A percentile compares a stretch with the other conserved stretches of the same genome.
phyloP scores from a whole-genome alignment of 2,329 filamentous ascomycete species.

The Cercospora sp. region DNA sequence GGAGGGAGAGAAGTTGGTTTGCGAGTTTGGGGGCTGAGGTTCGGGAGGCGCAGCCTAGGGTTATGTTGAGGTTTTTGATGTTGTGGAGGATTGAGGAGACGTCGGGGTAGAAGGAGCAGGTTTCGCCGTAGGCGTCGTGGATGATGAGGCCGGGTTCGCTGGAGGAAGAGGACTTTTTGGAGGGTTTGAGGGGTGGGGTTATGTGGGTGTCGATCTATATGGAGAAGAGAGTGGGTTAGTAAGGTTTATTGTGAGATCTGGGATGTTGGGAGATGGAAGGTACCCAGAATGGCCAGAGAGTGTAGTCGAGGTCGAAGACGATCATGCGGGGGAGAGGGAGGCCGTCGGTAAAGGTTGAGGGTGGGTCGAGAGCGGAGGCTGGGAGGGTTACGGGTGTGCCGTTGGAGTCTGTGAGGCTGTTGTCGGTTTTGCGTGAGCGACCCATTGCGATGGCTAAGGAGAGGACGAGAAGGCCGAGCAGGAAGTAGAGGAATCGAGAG shows the following conservation, averaged over 20 bases:
- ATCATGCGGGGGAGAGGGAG: constrained; percentile 77
- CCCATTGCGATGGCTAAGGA: constrained; percentile 24
- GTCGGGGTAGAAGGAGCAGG: constrained; percentile 50
- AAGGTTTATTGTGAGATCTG: too few species aligned
- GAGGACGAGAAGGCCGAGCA: constrained; percentile 17
- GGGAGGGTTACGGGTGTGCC: constrained; percentile 41
- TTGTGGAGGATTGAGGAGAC: constrained; percentile 55
- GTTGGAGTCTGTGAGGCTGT: constrained; percentile 22
- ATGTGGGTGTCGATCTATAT: constrained; percentile 74
- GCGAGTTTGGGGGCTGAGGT: constrained; percentile 79
- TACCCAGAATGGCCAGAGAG: constrained; percentile 93
- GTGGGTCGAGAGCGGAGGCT: constrained; percentile 43
- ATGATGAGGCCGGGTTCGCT: constrained; percentile 45
- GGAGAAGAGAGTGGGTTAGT: too few species aligned
- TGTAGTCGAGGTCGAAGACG: constrained; percentile 96
- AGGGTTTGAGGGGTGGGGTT: constrained; percentile 54
- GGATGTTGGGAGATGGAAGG: background rate
- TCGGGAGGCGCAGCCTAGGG: constrained; percentile 74
- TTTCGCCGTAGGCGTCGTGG: constrained; percentile 53
- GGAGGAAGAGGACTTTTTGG: constrained; percentile 25
- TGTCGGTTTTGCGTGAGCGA: constrained; percentile 15
- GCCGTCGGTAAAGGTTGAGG: constrained; percentile 62
- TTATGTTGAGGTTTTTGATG: constrained; percentile 56
- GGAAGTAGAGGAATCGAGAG: background rate
- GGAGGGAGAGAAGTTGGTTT: constrained; percentile 72